Evolutionary conservation across 2,329 filamentous ascomycete genomes (phyloP).

Genomic region (Fusarium keratoplasticum): DNA sequence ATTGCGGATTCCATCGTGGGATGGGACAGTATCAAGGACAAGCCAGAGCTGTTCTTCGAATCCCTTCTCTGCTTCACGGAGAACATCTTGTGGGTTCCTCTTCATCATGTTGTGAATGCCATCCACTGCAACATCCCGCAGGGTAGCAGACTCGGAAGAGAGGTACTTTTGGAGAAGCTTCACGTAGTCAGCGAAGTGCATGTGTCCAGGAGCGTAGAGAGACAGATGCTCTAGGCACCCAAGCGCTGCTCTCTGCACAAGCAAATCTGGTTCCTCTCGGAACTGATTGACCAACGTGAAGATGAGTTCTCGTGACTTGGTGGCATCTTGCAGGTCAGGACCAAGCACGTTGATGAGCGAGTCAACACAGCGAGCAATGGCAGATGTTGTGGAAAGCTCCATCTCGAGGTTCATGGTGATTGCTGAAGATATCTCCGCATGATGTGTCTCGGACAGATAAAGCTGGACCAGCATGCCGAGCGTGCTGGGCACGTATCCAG

Average conservation of each 20-base stretch:
- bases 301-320: conserved; percentile 92
- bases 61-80: conserved; percentile 78
- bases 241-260: conserved; percentile 81
- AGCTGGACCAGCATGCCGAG: conserved; percentile 94
- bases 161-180: conserved; percentile 83
- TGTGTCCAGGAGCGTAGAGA: conserved; percentile 88
- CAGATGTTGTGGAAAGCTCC: conserved; percentile 83
- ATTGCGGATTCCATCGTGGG: conserved; percentile 83
- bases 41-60: conserved; percentile 95
- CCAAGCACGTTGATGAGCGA: conserved; percentile 97
- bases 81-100: conserved; percentile 84
- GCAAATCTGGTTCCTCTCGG: conserved; percentile 76
- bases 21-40: conserved; percentile 80
- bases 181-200: conserved; percentile 88
- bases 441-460: conserved; percentile 92
- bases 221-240: conserved; percentile 91
- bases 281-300: conserved; percentile 88
- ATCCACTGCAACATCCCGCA: conserved; percentile 85
- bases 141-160: conserved; percentile 72
- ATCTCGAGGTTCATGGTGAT: conserved; percentile 92
- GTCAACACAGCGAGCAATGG: conserved; percentile 89
- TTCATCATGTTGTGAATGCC: conserved; percentile 97
- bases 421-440: conserved; percentile 81
- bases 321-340: conserved; percentile 92
- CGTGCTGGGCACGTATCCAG: conserved; percentile 88